Percentiles rank a stretch among this genome's conserved stretches.
These are phyloP conservation scores for Fusarium nygamai DNA, from an alignment of 2,329 filamentous ascomycete species.

Conservation along the genomic window DNA sequence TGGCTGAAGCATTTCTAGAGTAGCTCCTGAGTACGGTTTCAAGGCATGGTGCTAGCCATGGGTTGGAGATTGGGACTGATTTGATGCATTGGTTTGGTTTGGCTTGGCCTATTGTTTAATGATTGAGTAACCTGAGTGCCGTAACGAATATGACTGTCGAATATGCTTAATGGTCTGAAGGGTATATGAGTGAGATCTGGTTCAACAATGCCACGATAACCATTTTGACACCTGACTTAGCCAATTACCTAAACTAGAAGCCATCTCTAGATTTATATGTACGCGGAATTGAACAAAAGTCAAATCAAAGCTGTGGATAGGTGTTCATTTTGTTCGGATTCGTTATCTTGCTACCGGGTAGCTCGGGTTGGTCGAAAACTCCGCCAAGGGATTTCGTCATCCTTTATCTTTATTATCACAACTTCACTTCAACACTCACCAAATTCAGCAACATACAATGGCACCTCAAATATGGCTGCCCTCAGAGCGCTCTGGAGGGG, in stretches of 20 bases:
- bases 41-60: slow-evolving; percentile 19
- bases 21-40: slow-evolving; percentile 1
- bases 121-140: slow-evolving; percentile 21
- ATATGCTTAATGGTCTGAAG: neutral
- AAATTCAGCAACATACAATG: slow-evolving; percentile 22
- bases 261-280: too few relatives aligned
- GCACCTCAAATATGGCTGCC: slow-evolving; percentile 45
- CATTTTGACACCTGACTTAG: neutral
- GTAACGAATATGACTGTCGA: slow-evolving; percentile 3
- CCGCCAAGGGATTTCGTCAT: neutral
- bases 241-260: neutral
- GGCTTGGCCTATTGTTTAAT: slow-evolving; percentile 14
- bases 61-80: slow-evolving; percentile 19
- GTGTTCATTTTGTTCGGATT: neutral
- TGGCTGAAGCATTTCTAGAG: slow-evolving; percentile 11
- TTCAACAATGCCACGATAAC: neutral
- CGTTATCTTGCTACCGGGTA: slow-evolving; percentile 8
- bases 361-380: neutral
- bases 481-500: slow-evolving; percentile 34
- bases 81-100: slow-evolving; percentile 8
- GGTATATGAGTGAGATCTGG: neutral
- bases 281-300: neutral
- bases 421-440: neutral
- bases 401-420: neutral
- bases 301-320: neutral